These are phyloP conservation scores for Shiraia sp. DNA, from an alignment of 2,329 filamentous ascomycete species.

Conservation along the genomic window DNA sequence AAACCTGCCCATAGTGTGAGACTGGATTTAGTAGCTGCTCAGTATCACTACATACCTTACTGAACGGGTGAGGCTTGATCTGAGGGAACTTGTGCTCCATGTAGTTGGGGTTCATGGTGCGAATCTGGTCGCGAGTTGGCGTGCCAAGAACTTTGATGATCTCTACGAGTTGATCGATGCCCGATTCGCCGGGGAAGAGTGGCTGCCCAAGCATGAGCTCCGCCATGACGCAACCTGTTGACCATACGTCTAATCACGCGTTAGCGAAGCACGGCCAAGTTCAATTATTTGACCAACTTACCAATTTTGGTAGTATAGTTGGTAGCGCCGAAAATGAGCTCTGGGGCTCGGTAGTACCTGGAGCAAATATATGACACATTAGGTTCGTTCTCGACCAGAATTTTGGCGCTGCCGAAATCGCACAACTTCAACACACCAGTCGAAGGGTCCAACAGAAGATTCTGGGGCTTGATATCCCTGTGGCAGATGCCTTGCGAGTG, in stretches of 20 bases:
- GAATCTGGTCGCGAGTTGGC: slow-evolving; percentile 94
- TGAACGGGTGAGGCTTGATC: slow-evolving; percentile 99
- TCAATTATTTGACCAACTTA: slow-evolving; percentile 54
- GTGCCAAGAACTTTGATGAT: slow-evolving; percentile 99
- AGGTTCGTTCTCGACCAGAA: slow-evolving; percentile 96
- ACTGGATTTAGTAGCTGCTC: neutral
- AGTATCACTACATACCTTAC: slow-evolving; percentile 65
- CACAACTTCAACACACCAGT: slow-evolving; percentile 95
- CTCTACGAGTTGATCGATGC: slow-evolving; percentile 97
- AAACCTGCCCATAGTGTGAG: slow-evolving; percentile 62
- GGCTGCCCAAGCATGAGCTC: slow-evolving; percentile 98
- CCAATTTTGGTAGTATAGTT: slow-evolving; percentile 99
- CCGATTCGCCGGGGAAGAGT: slow-evolving; percentile 95
- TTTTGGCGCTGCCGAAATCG: slow-evolving; percentile 99
- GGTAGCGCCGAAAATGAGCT: slow-evolving; percentile 97
- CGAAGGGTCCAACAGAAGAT: slow-evolving; percentile 87
- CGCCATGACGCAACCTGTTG: slow-evolving; percentile 98
- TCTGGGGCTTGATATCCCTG: slow-evolving; percentile 98
- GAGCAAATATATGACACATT: slow-evolving; percentile 99
- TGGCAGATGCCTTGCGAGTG: slow-evolving; percentile 99
- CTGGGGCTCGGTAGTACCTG: slow-evolving; percentile 95
- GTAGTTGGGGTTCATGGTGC: slow-evolving; percentile 99
- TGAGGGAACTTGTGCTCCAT: slow-evolving; percentile 99
- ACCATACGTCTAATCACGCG: slow-evolving; percentile 82
- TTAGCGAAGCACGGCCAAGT: slow-evolving; percentile 20